These are phyloP conservation scores for Saccharomycopsis oosterbeekiorum DNA, from an alignment of 805 yeast species.

Conservation along the genomic window DNA sequence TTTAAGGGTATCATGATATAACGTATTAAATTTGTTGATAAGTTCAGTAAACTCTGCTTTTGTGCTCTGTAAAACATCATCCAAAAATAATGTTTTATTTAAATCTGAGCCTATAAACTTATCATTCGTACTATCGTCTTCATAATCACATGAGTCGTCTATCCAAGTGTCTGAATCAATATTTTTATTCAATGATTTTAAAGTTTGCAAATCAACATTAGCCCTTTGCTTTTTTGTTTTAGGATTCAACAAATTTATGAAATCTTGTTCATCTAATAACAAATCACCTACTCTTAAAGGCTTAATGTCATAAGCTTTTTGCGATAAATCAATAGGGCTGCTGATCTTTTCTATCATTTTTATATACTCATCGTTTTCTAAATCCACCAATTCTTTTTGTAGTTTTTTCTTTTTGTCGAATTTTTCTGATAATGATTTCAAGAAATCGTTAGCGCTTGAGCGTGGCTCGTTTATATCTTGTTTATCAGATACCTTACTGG, in stretches of 20 bases:
- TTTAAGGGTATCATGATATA: slow-evolving; percentile 1
- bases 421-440: slow-evolving; percentile 2
- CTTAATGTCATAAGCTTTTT: neutral
- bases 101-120: neutral
- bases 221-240: neutral
- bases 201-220: slow-evolving; percentile 7
- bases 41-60: slow-evolving; percentile 8
- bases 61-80: slow-evolving; percentile 3
- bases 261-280: neutral
- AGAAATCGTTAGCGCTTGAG: neutral
- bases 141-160: slow-evolving; percentile 4
- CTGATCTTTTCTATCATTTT: slow-evolving; percentile 7
- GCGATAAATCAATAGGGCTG: neutral
- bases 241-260: neutral
- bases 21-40: neutral
- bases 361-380: slow-evolving; percentile 11
- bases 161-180: slow-evolving; percentile 7
- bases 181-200: neutral
- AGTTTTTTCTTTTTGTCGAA: slow-evolving; percentile 10
- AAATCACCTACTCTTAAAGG: neutral
- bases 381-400: slow-evolving; percentile 6
- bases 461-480: neutral
- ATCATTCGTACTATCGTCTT: neutral
- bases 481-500: slow-evolving; percentile 2
- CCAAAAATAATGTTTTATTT: neutral